Base-by-base conservation (phyloP, 805 yeast species). In the Brettanomyces bruxellensis region DNA sequence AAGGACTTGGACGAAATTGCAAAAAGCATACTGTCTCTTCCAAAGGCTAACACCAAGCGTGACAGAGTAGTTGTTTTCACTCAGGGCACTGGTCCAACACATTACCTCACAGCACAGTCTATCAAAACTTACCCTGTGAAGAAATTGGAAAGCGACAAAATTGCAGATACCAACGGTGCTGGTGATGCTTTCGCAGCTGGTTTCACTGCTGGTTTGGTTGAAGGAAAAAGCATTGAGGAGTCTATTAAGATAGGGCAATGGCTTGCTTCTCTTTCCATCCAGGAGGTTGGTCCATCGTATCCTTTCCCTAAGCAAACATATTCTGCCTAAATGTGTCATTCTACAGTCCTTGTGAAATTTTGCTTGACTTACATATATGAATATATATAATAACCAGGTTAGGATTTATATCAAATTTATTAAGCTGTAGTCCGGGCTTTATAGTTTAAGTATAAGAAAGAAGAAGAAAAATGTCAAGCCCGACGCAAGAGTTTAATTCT, bases 131-230 rank as follows among this genome's bases (percentile, higher is more conserved):
- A 65, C 73, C 73, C 83, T 44, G 96, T 93, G 47, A 84, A 78
- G 56, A 77, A 82, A 49, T 78, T 93, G 60, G 84, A 77, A 38
- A 57, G 78, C 40, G 68, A 75, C 41, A 74, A 83, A 67, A 76
- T 93, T 50, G 81, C 76, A 49, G 99, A 93, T 73, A 87, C 98
- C 61, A 93, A 91, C 72, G 99, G 99, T 72, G 98, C 98, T 41
- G 98, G 98, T 68, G 97, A 91, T 65, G 96, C 97, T 12, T 91
- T 91, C 63, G 98, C 97, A 47, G 95, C 93, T 59, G 98, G 98
- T 49, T 90, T 91, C 67, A 69, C 89, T 53, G 95, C 96, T 51
- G 93, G 90, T 48, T 70, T 90, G 55, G 95, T 88, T 47, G 70
- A 81, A 66, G 87, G 82, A 53, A 79, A 84, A 65, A 56, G 75